These are phyloP conservation scores for Pittosporum tobira DNA, from an alignment of 129 eudicot genomes.

Conservation along the genomic window DNA sequence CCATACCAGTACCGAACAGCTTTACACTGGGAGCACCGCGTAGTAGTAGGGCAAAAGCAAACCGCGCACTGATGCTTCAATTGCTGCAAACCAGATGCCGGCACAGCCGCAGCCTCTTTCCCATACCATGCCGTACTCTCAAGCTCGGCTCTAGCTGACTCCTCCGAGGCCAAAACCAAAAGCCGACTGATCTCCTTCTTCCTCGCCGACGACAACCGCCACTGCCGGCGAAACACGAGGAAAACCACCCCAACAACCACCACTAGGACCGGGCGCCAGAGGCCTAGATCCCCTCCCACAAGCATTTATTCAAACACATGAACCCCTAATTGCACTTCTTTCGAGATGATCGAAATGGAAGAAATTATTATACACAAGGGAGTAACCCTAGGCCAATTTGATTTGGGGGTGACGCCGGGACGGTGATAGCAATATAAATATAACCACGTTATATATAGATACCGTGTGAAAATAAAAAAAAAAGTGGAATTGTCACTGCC, in stretches of 20 bases:
- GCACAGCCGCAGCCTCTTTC: background rate
- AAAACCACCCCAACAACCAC: constrained; percentile 15
- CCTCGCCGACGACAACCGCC: constrained; percentile 28
- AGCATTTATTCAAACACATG: constrained; percentile 38
- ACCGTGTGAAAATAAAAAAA: background rate
- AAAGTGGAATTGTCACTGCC: background rate
- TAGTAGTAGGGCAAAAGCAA: constrained; percentile 49
- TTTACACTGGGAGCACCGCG: constrained; percentile 63
- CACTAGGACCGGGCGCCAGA: constrained; percentile 15
- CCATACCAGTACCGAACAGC: constrained; percentile 79
- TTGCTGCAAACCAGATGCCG: background rate
- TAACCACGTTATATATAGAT: background rate
- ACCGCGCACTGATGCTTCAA: constrained; percentile 41
- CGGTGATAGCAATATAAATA: background rate
- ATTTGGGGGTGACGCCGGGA: too few species aligned
- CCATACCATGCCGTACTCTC: constrained; percentile 9
- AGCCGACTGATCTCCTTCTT: constrained; percentile 34
- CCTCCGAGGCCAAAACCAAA: constrained; percentile 28
- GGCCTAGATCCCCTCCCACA: too few species aligned
- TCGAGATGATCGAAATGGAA: too few species aligned
- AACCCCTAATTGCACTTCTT: too few species aligned
- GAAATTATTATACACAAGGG: too few species aligned
- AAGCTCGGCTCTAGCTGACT: constrained; percentile 29
- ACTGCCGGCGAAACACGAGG: constrained; percentile 25
- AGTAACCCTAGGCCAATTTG: too few species aligned